These are phyloP conservation scores for Thinopyrum obtusiflorum DNA, from an alignment of 202 grass and related monocot genomes.

Conservation along the genomic window DNA sequence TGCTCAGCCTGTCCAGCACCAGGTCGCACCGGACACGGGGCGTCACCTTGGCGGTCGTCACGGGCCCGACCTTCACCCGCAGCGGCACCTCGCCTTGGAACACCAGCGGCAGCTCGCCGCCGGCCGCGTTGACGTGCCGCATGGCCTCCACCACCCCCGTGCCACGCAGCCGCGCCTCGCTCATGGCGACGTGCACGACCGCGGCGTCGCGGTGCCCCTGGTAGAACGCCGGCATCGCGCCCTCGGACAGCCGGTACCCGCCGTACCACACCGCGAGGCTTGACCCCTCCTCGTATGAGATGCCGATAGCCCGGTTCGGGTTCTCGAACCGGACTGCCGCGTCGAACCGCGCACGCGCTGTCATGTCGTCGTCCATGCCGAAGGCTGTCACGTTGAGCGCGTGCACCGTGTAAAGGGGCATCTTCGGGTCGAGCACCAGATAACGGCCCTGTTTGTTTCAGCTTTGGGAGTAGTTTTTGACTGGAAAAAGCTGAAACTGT, in stretches of 20 bases:
- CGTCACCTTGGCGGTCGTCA: slow-evolving; percentile 30
- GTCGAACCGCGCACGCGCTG: slow-evolving; percentile 34
- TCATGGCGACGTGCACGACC: slow-evolving; percentile 28
- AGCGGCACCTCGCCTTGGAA: slow-evolving; percentile 44
- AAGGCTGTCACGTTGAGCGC: slow-evolving; percentile 25
- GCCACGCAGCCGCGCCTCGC: slow-evolving; percentile 19
- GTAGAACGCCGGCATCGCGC: slow-evolving; percentile 48
- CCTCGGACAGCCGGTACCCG: slow-evolving; percentile 16
- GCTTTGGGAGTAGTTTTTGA: too few species aligned
- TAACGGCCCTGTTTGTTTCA: neutral
- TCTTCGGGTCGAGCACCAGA: slow-evolving; percentile 22
- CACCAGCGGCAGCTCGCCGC: slow-evolving; percentile 31
- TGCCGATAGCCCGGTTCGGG: slow-evolving; percentile 49
- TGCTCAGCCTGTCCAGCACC: slow-evolving; percentile 37
- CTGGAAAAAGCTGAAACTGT: too few species aligned
- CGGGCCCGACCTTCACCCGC: neutral
- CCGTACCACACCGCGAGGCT: slow-evolving; percentile 34
- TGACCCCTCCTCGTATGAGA: slow-evolving; percentile 39
- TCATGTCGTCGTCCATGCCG: slow-evolving; percentile 27
- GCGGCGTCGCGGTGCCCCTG: slow-evolving; percentile 38
- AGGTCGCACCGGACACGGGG: slow-evolving; percentile 34
- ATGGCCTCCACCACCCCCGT: slow-evolving; percentile 27
- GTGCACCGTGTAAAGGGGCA: slow-evolving; percentile 24
- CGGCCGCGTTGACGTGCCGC: neutral
- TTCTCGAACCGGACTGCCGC: slow-evolving; percentile 43